Evolutionary conservation across 2,329 filamentous ascomycete genomes (phyloP).

Genomic region (Aureobasidium leucospermi): DNA sequence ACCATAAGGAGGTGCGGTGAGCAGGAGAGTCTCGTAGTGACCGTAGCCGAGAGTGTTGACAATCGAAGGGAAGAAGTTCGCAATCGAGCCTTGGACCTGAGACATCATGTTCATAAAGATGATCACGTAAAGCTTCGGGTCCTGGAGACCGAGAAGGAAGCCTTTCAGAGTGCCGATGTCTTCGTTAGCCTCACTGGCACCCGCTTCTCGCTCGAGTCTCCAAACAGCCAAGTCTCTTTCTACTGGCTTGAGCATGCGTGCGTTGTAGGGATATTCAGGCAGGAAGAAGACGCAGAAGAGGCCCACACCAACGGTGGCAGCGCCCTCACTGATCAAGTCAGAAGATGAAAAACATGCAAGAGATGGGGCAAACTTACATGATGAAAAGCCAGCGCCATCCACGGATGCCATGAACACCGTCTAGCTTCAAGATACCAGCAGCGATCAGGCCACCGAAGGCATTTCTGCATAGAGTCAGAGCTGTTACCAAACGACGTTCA

Average conservation of each 20-base stretch:
- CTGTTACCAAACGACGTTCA: not conserved
- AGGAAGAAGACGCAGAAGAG: slow-evolving; percentile 19
- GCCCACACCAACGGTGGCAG: slow-evolving; percentile 20
- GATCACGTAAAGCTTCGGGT: slow-evolving; percentile 44
- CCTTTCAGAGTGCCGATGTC: slow-evolving; percentile 23
- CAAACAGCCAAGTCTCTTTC: slow-evolving; percentile 10
- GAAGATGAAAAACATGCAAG: not conserved
- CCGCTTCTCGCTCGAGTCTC: slow-evolving; percentile 7
- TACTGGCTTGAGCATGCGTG: slow-evolving; percentile 18
- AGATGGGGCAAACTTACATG: not conserved
- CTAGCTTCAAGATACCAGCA: slow-evolving; percentile 18
- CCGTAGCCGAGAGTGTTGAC: slow-evolving; percentile 38
- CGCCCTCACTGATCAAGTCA: slow-evolving; percentile 21
- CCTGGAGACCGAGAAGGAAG: slow-evolving; percentile 45
- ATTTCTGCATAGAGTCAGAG: not conserved
- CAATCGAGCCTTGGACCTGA: slow-evolving; percentile 44
- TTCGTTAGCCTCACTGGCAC: not conserved
- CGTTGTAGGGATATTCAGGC: slow-evolving; percentile 19
- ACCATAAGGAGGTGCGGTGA: slow-evolving; percentile 45
- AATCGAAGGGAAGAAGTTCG: slow-evolving; percentile 50
- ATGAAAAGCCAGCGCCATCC: slow-evolving; percentile 17
- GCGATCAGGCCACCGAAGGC: not conserved
- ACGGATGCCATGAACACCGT: slow-evolving; percentile 16
- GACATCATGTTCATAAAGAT: slow-evolving; percentile 34
- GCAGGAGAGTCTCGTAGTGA: slow-evolving; percentile 41